phyloP scores from a whole-genome alignment of 2,329 filamentous ascomycete genomes.

The Neonectria magnoliae region DNA sequence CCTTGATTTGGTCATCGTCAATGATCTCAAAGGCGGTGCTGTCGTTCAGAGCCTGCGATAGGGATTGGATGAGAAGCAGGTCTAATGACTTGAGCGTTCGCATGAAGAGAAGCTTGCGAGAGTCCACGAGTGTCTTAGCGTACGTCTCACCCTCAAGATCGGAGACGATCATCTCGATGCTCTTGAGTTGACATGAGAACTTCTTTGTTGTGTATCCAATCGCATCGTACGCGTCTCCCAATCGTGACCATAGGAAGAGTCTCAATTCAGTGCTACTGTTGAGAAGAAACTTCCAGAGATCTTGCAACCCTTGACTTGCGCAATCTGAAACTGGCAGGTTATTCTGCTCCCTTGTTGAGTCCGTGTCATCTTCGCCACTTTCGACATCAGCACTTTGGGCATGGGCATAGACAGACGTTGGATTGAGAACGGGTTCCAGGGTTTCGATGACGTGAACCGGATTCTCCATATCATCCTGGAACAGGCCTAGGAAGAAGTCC shows the following conservation, averaged over 20 bases:
- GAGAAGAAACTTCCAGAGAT: conserved; percentile 87
- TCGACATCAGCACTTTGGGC: conserved; percentile 25
- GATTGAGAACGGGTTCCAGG: conserved; percentile 90
- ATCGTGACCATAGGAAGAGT: conserved; percentile 87
- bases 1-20: conserved; percentile 79
- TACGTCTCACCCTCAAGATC: conserved; percentile 72
- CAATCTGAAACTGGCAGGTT: conserved; percentile 60
- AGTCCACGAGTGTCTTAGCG: conserved; percentile 65
- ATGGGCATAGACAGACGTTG: conserved; percentile 62
- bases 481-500: conserved; percentile 93
- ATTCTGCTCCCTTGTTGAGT: conserved; percentile 28
- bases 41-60: conserved; percentile 76
- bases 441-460: conserved; percentile 89
- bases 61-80: conserved; percentile 75
- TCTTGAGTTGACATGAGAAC: conserved; percentile 85
- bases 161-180: conserved; percentile 82
- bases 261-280: conserved; percentile 84
- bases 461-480: conserved; percentile 83
- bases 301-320: conserved; percentile 69
- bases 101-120: conserved; percentile 77
- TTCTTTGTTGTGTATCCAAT: conserved; percentile 90
- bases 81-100: conserved; percentile 83
- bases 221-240: conserved; percentile 87
- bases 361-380: conserved; percentile 29
- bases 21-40: conserved; percentile 81